phyloP scores from a whole-genome alignment of 225 moss, liverwort and hornwort genomes.

The Polytrichum formosum region DNA sequence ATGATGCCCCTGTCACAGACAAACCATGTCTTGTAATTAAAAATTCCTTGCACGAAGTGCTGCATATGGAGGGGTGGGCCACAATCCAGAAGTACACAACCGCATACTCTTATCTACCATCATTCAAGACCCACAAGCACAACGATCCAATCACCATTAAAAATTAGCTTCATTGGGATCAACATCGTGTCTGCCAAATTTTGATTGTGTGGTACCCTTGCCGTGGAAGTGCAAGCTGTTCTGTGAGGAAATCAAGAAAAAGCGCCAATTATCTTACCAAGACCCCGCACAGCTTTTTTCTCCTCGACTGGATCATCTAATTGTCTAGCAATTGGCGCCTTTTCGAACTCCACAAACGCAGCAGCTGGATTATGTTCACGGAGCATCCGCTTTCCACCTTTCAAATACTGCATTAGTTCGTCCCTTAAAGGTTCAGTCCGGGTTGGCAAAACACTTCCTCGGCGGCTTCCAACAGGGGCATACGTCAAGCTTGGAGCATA shows the following conservation, averaged over 20 bases:
- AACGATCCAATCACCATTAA: too few relatives aligned
- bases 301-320: slow-evolving; percentile 76
- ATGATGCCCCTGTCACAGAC: slow-evolving; percentile 70
- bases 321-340: slow-evolving; percentile 54
- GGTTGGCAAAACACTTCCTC: slow-evolving; percentile 52
- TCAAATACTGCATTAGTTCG: slow-evolving; percentile 52
- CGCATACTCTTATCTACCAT: too few relatives aligned
- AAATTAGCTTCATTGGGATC: too few relatives aligned
- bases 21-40: not conserved
- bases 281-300: slow-evolving; percentile 92
- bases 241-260: not conserved
- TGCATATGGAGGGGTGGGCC: too few relatives aligned
- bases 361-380: slow-evolving; percentile 71
- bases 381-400: slow-evolving; percentile 78
- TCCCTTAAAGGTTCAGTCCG: slow-evolving; percentile 61
- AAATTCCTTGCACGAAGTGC: too few relatives aligned
- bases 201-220: too few relatives aligned
- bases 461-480: slow-evolving; percentile 76
- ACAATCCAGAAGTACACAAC: too few relatives aligned
- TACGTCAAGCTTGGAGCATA: slow-evolving; percentile 94
- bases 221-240: too few relatives aligned
- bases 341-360: slow-evolving; percentile 73
- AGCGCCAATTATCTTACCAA: slow-evolving; percentile 52
- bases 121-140: too few relatives aligned
- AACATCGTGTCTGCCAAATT: too few relatives aligned